Evolutionary conservation across 805 yeast species (phyloP).

Genomic region (Candida anglica): DNA sequence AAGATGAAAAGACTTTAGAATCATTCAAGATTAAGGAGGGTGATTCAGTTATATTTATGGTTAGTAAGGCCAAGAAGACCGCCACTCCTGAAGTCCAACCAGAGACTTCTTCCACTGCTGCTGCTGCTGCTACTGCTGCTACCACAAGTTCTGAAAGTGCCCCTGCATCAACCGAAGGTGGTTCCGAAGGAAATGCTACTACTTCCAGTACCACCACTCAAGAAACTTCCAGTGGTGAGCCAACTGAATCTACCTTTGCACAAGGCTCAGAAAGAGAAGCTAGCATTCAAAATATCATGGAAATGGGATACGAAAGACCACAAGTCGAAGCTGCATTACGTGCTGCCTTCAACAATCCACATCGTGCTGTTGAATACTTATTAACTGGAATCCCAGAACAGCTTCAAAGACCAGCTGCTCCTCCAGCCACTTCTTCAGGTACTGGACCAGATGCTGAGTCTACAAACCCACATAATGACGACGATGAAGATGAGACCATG

Average conservation of each 20-base stretch:
- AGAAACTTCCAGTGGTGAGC: too few species aligned
- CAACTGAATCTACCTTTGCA: conserved; percentile 56
- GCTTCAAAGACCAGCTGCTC: conserved; percentile 28
- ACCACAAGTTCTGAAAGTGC: conserved; percentile 12
- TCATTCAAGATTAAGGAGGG: conserved; percentile 74
- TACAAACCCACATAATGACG: conserved; percentile 14
- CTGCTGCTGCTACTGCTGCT: conserved; percentile 10
- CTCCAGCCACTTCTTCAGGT: conserved; percentile 12
- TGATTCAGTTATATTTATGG: conserved; percentile 91
- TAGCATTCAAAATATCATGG: conserved; percentile 80
- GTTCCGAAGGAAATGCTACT: conserved; percentile 6
- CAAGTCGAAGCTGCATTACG: conserved; percentile 88
- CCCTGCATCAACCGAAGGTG: conserved; percentile 1
- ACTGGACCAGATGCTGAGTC: conserved; percentile 13
- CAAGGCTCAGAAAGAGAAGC: conserved; percentile 75
- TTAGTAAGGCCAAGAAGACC: conserved; percentile 44
- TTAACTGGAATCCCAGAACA: conserved; percentile 84
- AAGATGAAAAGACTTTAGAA: conserved; percentile 72
- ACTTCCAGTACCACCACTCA: conserved; percentile 17
- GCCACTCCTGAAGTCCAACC: conserved; percentile 17
- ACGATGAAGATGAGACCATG: conserved; percentile 13
- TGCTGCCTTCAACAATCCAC: conserved; percentile 96
- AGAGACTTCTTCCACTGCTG: background rate
- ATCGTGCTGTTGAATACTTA: conserved; percentile 93
- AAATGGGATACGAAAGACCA: conserved; percentile 90